Evolutionary conservation across 2,329 filamentous ascomycete genomes (phyloP), one percentile per base, ranked within the genome.

Genomic region (Ascosphaera apis): DNA sequence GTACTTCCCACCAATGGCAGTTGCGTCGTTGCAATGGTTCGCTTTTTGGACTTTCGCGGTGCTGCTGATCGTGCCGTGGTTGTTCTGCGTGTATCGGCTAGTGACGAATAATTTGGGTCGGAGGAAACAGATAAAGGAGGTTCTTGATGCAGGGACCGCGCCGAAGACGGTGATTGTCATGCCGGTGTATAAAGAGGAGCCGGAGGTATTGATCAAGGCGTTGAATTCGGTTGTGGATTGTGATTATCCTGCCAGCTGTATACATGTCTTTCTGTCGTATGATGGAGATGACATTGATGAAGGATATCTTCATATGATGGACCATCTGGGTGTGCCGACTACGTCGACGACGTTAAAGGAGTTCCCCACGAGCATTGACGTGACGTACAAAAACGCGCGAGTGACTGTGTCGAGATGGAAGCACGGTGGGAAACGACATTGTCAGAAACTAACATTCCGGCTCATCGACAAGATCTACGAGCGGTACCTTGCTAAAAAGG

Each of bases 151-250:
- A 50, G 61, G 69, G 2, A 83, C 76, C 1, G 84, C 88, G 0
- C 88, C 86, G 1, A 95, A 95, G 55, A 78, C 91, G 12, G 82
- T 93, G 42, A 78, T 95, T 40, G 76, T 95, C 39, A 93, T 95
- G 83, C 88, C 86, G 3, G 91, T 84, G 49, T 95, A 92, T 60
- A 82, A 88, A 49, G 88, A 95, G 51, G 73, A 83, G 19, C 80
- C 82, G 0, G 76, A 80, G 1, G 67, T 91, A 9, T 65, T 95
- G 33, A 64, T 93, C 37, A 78, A 77, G 33, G 88, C 86, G 3
- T 67, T 93, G 45, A 75, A 93, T 56, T 93, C 86, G 0, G 75
- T 95, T 23, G 82, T 92, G 36, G 78, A 86, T 46, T 91, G 82
- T 55, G 86, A 93, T 47, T 95, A 95, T 44, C 86, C 88, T 1